phyloP scores from a whole-genome alignment of 495 filamentous ascomycete species.

The Cladorrhinum samala region DNA sequence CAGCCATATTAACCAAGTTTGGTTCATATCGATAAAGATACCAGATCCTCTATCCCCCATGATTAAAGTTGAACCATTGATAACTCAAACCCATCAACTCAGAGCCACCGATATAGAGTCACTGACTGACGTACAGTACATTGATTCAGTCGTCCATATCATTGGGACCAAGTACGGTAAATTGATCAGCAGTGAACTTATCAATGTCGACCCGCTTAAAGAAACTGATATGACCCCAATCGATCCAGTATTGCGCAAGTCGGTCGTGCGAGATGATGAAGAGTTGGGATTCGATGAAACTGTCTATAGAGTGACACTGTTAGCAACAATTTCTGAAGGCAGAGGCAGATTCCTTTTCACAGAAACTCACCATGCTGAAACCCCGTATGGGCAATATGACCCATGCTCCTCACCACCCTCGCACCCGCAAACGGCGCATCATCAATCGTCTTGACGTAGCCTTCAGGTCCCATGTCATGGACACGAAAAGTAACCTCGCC shows the following conservation, averaged over 20 bases:
- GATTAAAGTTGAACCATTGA: too few relatives aligned
- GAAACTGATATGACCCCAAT: constrained; percentile 72
- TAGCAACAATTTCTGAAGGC: too few relatives aligned
- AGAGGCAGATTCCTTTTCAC: too few relatives aligned
- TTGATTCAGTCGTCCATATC: not conserved
- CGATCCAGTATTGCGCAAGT: constrained; percentile 78
- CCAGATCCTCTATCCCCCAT: too few relatives aligned
- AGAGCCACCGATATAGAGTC: too few relatives aligned
- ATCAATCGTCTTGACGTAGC: constrained; percentile 40
- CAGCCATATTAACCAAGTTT: too few relatives aligned
- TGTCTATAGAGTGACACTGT: too few relatives aligned
- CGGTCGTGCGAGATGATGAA: constrained; percentile 71
- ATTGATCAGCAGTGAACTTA: too few relatives aligned
- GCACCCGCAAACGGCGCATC: constrained; percentile 67
- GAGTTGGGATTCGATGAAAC: constrained; percentile 66
- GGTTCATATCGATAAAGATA: too few relatives aligned
- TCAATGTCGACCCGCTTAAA: constrained; percentile 77
- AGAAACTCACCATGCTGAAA: constrained; percentile 69
- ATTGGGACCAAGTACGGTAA: constrained; percentile 21
- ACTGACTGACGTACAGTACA: too few relatives aligned
- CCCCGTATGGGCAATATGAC: constrained; percentile 66
- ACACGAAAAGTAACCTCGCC: constrained; percentile 76
- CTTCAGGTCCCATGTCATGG: constrained; percentile 63
- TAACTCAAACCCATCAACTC: too few relatives aligned
- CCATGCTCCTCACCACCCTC: constrained; percentile 65